Evolutionary conservation across 2,329 filamentous ascomycete species (phyloP).

Genomic region (Paraphaeosphaeria sporulosa): DNA sequence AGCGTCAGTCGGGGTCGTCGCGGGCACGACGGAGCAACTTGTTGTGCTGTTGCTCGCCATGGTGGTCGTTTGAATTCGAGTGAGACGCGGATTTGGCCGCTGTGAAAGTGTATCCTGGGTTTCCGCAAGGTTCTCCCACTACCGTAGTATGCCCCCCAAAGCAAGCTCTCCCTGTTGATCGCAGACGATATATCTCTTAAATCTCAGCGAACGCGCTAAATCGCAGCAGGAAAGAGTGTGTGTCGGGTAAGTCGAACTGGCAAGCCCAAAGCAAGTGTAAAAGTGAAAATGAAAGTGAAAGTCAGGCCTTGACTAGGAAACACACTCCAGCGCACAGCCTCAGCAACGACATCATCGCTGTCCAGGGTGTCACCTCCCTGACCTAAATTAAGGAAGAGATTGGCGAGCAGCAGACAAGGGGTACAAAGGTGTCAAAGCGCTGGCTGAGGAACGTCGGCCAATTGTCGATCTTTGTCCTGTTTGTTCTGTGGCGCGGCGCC

Average conservation of each 20-base stretch:
- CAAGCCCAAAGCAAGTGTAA: background rate
- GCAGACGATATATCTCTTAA: background rate
- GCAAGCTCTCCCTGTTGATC: constrained; percentile 16
- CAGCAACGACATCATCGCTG: constrained; percentile 26
- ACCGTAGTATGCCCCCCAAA: constrained; percentile 1
- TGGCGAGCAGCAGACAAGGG: constrained; percentile 25
- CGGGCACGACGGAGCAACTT: constrained; percentile 57
- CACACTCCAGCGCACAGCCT: constrained; percentile 27
- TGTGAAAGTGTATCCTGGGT: background rate
- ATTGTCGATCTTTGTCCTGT: constrained; percentile 28
- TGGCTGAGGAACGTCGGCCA: constrained; percentile 23
- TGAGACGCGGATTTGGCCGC: background rate
- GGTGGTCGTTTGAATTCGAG: background rate
- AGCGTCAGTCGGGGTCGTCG: constrained; percentile 59
- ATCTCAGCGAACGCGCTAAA: background rate
- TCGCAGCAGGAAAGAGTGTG: constrained; percentile 1
- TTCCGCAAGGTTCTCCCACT: background rate
- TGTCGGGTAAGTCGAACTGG: background rate
- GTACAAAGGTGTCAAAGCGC: constrained; percentile 22
- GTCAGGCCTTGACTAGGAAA: background rate
- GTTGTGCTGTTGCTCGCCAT: constrained; percentile 23
- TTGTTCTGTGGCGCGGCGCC: constrained; percentile 38
- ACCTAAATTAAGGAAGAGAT: constrained; percentile 34
- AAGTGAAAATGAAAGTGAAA: constrained; percentile 1
- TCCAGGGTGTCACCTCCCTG: constrained; percentile 10